Evolutionary conservation across 2,329 filamentous ascomycete genomes (phyloP).

Genomic region (Rhinocladiella similis): DNA sequence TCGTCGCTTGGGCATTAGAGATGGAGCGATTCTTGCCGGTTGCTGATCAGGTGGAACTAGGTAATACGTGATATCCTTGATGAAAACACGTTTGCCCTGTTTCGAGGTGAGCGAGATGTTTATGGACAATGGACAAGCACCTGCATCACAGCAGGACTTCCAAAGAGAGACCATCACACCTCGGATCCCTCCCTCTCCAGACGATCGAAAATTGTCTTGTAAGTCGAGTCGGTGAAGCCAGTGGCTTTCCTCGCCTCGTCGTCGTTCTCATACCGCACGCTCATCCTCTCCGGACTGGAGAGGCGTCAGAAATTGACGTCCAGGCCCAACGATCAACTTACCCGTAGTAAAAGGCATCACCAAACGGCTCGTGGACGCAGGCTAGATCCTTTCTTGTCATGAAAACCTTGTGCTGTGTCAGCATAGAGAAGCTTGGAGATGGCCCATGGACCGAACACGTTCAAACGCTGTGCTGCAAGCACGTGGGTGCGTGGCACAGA

Average conservation of each 20-base stretch:
- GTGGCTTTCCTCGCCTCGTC: slow-evolving; percentile 46
- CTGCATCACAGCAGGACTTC: slow-evolving; percentile 32
- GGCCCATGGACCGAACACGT: slow-evolving; percentile 56
- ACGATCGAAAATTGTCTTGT: slow-evolving; percentile 68
- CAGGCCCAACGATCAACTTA: slow-evolving; percentile 7
- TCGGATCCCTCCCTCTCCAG: slow-evolving; percentile 72
- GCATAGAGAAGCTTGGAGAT: neutral
- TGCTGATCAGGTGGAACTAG: slow-evolving; percentile 73
- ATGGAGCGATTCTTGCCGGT: slow-evolving; percentile 71
- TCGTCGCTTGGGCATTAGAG: slow-evolving; percentile 61
- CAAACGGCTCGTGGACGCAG: slow-evolving; percentile 93
- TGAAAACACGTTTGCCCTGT: slow-evolving; percentile 88
- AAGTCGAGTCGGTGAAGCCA: slow-evolving; percentile 47
- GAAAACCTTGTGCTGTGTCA: slow-evolving; percentile 67
- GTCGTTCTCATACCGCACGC: slow-evolving; percentile 74
- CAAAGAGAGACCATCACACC: slow-evolving; percentile 53
- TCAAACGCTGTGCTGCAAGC: slow-evolving; percentile 98
- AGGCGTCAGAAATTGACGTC: slow-evolving; percentile 15
- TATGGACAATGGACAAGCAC: slow-evolving; percentile 8
- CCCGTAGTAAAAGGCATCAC: slow-evolving; percentile 84
- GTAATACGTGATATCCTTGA: slow-evolving; percentile 98
- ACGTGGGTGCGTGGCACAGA: slow-evolving; percentile 89
- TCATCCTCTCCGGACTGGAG: slow-evolving; percentile 80
- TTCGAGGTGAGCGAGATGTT: slow-evolving; percentile 40
- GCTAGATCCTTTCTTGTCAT: slow-evolving; percentile 87